These are phyloP conservation scores for Botryococcus braunii DNA, from an alignment of 163 green algal genomes.

Conservation along the genomic window DNA sequence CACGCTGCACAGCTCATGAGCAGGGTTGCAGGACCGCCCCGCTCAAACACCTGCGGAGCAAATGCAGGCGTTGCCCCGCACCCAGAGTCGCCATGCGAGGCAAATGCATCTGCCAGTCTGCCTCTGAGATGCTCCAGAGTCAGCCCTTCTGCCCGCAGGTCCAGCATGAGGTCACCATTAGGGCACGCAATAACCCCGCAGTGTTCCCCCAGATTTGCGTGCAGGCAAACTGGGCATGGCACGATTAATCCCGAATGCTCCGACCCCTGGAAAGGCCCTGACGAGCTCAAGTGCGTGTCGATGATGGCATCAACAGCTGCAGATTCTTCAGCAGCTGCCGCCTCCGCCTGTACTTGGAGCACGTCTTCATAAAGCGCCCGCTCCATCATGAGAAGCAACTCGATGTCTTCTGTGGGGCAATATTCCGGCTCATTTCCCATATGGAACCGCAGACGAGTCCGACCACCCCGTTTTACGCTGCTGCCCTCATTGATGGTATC, in stretches of 20 bases:
- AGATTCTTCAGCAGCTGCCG: neutral
- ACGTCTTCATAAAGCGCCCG: neutral
- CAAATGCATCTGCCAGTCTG: neutral
- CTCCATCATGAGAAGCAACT: neutral
- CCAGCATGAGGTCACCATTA: neutral
- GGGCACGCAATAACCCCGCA: neutral
- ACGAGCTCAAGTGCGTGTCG: too few species aligned
- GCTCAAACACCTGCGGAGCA: neutral
- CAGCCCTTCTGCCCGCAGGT: neutral
- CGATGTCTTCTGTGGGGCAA: neutral
- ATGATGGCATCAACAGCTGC: neutral
- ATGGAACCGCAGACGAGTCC: too few species aligned
- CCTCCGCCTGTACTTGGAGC: neutral
- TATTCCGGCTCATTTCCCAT: too few species aligned
- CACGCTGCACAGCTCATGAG: slow-evolving; percentile 2
- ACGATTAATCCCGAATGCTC: too few species aligned
- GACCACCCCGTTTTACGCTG: too few species aligned
- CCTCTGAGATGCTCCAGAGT: neutral
- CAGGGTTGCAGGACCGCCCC: neutral
- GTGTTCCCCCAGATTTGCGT: neutral
- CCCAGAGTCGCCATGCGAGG: neutral
- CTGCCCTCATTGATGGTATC: too few species aligned
- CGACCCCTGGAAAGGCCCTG: too few species aligned
- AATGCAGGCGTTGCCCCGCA: neutral
- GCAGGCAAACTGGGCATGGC: neutral